Evolutionary conservation across 192 early-diverging fungal genomes (phyloP), one percentile per base, ranked within the genome.

Genomic region (Coemansia sp.): DNA sequence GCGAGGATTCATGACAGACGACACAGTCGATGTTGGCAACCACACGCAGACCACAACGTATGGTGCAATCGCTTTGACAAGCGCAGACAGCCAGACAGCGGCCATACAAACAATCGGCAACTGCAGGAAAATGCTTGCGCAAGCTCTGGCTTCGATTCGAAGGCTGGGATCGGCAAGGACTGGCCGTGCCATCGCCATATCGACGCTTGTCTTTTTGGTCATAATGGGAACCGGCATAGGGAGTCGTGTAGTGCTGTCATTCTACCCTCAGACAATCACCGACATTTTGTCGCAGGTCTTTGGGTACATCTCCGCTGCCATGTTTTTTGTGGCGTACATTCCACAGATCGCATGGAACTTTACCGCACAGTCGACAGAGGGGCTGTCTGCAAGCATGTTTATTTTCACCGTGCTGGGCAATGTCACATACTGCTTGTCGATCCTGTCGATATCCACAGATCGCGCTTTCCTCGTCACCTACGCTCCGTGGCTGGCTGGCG

Each of bases 321-420:
- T 91, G 10, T 94, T 92, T 63, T 82, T 89, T 14, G 79, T 85
- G 23, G 83, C 86, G 5, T 86, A 92, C 44, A 79, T 93, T 38
- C 93, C 93, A 5, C 93, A 94, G 62, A 91, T 94, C 30, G 81
- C 88, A 50, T 86, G 88, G 82, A 94, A 94, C 75, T 86, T 79
- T 67, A 70, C 74, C 28, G 82, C 83, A 38, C 84, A 87, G 70
- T 86, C 84, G 11, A 88, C 86, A 17, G 91, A 92, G 64, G 93
- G 93, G 2, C 79, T 94, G 41, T 87, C 87, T n/a, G 60, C 89
- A 4, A 83, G 79, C 42, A 92, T 94, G 91, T 94, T 94, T 77
- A 60, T 85, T n/a, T 91, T 89, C 74, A 85, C 86, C 20, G 87
- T 91, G 30, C 54, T 93, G 59, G 93, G 93, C 13, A 94, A 94